These are phyloP conservation scores for Microcyclospora pomicola DNA, from an alignment of 2,329 filamentous ascomycete genomes.

Conservation along the genomic window DNA sequence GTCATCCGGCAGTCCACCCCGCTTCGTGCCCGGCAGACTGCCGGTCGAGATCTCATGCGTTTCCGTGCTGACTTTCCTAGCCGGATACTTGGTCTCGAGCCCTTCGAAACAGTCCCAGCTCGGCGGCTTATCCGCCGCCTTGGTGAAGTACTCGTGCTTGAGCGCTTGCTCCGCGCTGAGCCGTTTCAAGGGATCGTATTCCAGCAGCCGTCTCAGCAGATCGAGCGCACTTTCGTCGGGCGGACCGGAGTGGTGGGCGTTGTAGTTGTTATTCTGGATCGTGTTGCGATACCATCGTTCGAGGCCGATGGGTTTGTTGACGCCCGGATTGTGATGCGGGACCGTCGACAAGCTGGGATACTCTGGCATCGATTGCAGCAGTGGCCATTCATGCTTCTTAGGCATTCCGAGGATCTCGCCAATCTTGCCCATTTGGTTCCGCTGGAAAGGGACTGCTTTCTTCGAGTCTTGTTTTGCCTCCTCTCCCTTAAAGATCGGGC, in stretches of 20 bases:
- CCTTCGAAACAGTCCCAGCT: slow-evolving; percentile 83
- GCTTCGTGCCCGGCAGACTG: slow-evolving; percentile 80
- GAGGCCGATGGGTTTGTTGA: slow-evolving; percentile 43
- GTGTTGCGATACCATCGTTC: slow-evolving; percentile 51
- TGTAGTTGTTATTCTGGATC: slow-evolving; percentile 34
- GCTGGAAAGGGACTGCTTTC: slow-evolving; percentile 92
- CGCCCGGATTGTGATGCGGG: slow-evolving; percentile 32
- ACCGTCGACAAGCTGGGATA: slow-evolving; percentile 36
- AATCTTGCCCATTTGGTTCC: slow-evolving; percentile 98
- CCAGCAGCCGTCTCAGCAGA: slow-evolving; percentile 66
- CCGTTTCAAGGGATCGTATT: slow-evolving; percentile 84
- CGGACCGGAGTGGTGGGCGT: slow-evolving; percentile 22
- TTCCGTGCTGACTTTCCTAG: slow-evolving; percentile 79
- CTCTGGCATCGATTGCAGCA: slow-evolving; percentile 75
- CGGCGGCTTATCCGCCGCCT: slow-evolving; percentile 30
- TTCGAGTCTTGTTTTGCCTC: slow-evolving; percentile 99
- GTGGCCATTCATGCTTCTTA: slow-evolving; percentile 76
- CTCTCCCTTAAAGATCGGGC: slow-evolving; percentile 96
- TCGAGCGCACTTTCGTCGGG: slow-evolving; percentile 57
- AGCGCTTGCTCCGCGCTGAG: slow-evolving; percentile 78
- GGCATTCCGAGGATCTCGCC: slow-evolving; percentile 91
- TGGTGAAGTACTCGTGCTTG: slow-evolving; percentile 75
- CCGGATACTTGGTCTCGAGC: slow-evolving; percentile 74
- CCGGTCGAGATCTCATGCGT: slow-evolving; percentile 91
- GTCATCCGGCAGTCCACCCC: slow-evolving; percentile 76